phyloP scores from a whole-genome alignment of 257 asterid species.

The Salvia rosmarinus region DNA sequence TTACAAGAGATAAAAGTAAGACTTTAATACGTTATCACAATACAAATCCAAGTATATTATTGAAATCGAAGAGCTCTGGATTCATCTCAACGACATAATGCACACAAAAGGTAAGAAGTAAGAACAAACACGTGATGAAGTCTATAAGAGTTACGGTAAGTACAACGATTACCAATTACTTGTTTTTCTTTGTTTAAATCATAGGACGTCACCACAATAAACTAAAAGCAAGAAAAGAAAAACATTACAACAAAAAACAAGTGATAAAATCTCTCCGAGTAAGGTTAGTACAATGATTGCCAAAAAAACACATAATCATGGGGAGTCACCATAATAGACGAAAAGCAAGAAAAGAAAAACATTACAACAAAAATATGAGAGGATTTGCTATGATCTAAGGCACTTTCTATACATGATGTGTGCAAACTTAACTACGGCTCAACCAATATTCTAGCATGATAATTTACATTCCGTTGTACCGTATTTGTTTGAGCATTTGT shows the following conservation, averaged over 20 bases:
- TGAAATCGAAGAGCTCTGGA: neutral
- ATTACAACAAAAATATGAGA: conserved; percentile 22
- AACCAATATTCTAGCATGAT: neutral
- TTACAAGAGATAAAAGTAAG: no score
- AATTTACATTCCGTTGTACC: neutral
- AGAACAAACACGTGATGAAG: neutral
- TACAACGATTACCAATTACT: conserved; percentile 2
- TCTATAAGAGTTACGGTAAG: neutral
- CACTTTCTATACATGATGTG: conserved; percentile 27
- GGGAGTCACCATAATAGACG: neutral
- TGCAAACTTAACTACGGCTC: neutral
- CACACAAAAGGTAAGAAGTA: neutral
- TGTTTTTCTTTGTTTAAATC: no score
- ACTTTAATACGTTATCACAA: neutral
- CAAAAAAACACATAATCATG: conserved; percentile 23
- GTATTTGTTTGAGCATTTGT: neutral
- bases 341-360: conserved; percentile 9
- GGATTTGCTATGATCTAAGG: conserved; percentile 13
- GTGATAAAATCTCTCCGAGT: neutral
- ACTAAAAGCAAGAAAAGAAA: no score
- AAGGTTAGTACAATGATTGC: neutral
- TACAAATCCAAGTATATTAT: neutral
- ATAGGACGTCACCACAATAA: no score
- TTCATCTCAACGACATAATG: neutral
- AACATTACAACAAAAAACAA: no score